phyloP scores from a whole-genome alignment of 2,329 filamentous ascomycete species.

The Fusarium sp. region DNA sequence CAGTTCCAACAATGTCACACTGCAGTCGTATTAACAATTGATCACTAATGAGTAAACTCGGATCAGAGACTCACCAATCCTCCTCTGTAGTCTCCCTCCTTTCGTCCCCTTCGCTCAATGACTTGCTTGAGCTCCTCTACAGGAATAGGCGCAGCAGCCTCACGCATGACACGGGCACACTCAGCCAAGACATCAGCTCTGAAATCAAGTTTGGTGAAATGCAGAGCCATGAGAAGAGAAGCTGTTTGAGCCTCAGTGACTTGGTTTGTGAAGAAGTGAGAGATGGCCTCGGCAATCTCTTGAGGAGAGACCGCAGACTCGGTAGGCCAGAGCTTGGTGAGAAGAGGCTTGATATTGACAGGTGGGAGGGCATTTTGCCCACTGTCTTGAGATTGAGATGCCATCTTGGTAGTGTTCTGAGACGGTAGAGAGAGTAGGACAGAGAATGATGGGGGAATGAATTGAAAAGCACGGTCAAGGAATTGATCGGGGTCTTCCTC shows the following conservation, averaged over 20 bases:
- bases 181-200: slow-evolving; percentile 86
- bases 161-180: slow-evolving; percentile 86
- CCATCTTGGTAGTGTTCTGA: slow-evolving; percentile 42
- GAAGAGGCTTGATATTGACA: slow-evolving; percentile 75
- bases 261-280: slow-evolving; percentile 90
- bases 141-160: slow-evolving; percentile 80
- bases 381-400: slow-evolving; percentile 42
- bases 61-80: slow-evolving; percentile 73
- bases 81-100: slow-evolving; percentile 81
- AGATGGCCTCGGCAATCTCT: slow-evolving; percentile 90
- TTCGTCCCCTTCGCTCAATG: slow-evolving; percentile 68
- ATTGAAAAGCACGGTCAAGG: background rate
- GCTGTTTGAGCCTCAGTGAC: slow-evolving; percentile 90
- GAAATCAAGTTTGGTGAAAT: slow-evolving; percentile 89
- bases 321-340: slow-evolving; percentile 77
- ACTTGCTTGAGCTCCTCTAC: slow-evolving; percentile 68
- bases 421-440: background rate
- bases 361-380: slow-evolving; percentile 47
- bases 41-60: background rate
- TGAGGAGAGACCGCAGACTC: slow-evolving; percentile 70
- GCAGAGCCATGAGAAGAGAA: slow-evolving; percentile 87
- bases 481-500: slow-evolving; percentile 2
- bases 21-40: slow-evolving; percentile 43
- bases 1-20: slow-evolving; percentile 96
- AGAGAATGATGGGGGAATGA: background rate